Base-by-base conservation (phyloP, 2,329 filamentous ascomycete species). In the Cadophora malorum region DNA sequence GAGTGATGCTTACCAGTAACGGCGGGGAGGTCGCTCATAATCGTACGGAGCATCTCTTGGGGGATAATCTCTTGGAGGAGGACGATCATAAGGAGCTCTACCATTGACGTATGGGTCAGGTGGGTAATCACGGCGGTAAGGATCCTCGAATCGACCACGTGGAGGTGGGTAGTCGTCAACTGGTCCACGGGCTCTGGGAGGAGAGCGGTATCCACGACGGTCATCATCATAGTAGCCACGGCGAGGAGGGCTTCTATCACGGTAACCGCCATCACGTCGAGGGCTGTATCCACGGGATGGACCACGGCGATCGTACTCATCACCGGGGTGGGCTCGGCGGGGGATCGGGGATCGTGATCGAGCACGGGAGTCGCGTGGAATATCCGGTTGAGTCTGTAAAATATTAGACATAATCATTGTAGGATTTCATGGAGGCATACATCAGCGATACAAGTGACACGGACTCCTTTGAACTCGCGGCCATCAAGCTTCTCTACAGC, bases 401-500 rank as follows among this genome's bases (percentile, higher is more conserved):
- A 65, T 45, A 66, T 79, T 77, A 76, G 70, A 69, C 76, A 72
- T 64, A 72, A 41, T 69, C 79, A 67, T 52, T 19, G 33, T 28
- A 56, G 45, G 55, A 35, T 60, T 63, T 28, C 5, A 58, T 61
- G 64, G 56, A 47, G 58, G 67, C 90, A 79, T 86, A 98, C 95
- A 83, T 97, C 94, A 76, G 93, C 90, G 76, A 92, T 84, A 81
- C 96, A 99, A 73, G 87, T 90, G 74, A 99, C 95, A 73, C 89
- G 87, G 73, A 89, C 89, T 75, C 93, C 94, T 84, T 97, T 97
- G 82, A 98, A 98, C 77, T 97, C 94, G 78, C 90, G 90, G 73
- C 90, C 90, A 79, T 98, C 94, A 71, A 99, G 91, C 82, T 97
- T 97, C 80, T 97, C 94, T 67, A 98, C 93, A 64, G 96, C 96